Conservation (phyloP, 257 asterid species). For the Nicotiana noctiflora region DNA sequence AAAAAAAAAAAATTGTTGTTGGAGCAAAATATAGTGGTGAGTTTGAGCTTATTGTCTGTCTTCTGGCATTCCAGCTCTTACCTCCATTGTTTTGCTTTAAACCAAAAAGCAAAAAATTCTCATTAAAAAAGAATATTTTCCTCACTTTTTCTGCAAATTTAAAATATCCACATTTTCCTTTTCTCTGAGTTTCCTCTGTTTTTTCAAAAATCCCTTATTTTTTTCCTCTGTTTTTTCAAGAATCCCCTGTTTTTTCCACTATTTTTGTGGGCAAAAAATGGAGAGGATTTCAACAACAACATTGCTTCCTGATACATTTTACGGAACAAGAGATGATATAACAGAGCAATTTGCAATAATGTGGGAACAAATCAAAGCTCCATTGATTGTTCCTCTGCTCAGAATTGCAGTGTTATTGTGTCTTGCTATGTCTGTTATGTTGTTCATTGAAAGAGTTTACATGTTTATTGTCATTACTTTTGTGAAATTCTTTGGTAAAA, state of each 20-base stretch:
- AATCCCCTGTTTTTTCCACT: too few relatives aligned
- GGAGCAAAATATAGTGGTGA: constrained; percentile 18
- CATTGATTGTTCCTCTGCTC: constrained; percentile 75
- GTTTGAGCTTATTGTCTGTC: constrained; percentile 36
- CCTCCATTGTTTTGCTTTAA: constrained; percentile 43
- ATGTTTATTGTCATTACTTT: constrained; percentile 68
- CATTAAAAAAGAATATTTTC: constrained; percentile 24
- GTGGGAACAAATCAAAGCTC: constrained; percentile 79
- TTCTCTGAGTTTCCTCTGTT: background rate
- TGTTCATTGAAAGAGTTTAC: constrained; percentile 81
- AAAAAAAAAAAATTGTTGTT: background rate
- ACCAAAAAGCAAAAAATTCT: constrained; percentile 34
- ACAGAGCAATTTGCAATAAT: constrained; percentile 38
- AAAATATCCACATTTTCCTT: background rate
- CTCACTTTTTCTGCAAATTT: background rate
- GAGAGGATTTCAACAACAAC: constrained; percentile 33
- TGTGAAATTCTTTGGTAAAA: constrained; percentile 53
- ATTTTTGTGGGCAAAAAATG: constrained; percentile 29
- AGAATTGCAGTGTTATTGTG: constrained; percentile 44
- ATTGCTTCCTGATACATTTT: constrained; percentile 36
- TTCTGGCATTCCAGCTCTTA: constrained; percentile 58
- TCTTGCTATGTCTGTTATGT: constrained; percentile 69
- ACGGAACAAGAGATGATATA: constrained; percentile 41
- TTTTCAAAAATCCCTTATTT: too few relatives aligned
- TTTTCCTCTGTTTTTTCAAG: too few relatives aligned